Base-by-base conservation (phyloP, 23 red algal genomes). In the Gracilaria gracilis region DNA sequence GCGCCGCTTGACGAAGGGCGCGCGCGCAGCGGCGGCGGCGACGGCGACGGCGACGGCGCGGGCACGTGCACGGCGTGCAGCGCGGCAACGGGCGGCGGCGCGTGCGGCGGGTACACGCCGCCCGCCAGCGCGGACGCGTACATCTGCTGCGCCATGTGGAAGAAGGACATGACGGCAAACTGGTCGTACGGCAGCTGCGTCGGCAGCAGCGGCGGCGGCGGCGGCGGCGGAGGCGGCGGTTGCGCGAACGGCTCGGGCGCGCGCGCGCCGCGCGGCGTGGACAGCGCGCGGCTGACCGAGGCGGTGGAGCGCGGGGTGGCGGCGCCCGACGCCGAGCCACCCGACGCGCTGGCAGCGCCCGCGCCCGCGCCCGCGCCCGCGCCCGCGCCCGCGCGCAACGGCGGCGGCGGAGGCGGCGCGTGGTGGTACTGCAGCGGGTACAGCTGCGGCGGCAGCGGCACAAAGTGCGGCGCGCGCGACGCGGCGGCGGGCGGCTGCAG, bases 141-240 rank as follows among this genome's bases (percentile, higher is more conserved):
- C 72, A 77, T 77, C 27, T 77, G 72, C 46, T 77, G 72, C 40
- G 72, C 72, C 72, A 77, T 77, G 39, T 77, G 72, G 15, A 77
- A 77, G 42, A 77, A 77, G 40, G 72, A 77, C 72, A 77, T 77
- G 72, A 77, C 38, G 72, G 72, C 50, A 49, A 77, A 77, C 72
- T 77, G 42, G 46, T 77, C 72, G 42, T 77, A 77, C 72, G 72
- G 72, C 5, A 74, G 44, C 1, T 5, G 69, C 4, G 8, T 23
- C 13, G 37, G 11, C 5, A 36, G 11, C 34, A 36, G 21, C 21
- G 69, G 39, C 21, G 72, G 72, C 38, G 72, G 72, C 24, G 39
- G 1, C 34, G 72, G 11, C 3, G 39, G 72, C 23, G 72, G 72
- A 25, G 27, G 72, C n/a, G n/a, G n/a, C n/a, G n/a, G n/a, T n/a